Evolutionary conservation across 306 rosid genomes (phyloP), one percentile per base, ranked within the genome.

Genomic region (Mucuna pruriens): DNA sequence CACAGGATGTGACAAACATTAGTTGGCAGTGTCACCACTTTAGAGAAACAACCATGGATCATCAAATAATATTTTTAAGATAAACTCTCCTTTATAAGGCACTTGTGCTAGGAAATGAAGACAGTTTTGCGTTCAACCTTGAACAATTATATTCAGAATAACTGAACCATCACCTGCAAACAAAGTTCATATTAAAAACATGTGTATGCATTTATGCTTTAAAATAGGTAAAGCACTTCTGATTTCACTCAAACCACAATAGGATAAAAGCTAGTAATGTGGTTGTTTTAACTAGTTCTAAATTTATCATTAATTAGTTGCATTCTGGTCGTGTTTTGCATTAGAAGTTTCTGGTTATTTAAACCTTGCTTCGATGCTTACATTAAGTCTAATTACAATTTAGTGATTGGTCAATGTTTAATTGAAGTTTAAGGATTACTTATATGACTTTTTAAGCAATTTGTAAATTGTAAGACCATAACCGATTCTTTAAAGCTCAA

Each of bases 121-220:
- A 70, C 55, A 80, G 33, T 55, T 68, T 46, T 23, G 22, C 55
- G 45, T 64, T 65, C 80, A 71, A 26, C 62, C 36, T 65, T 55
- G 22, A 64, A 49, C 11, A 19, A 46, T 31, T 22, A 36, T 15
- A 70, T 70, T 62, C 54, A 51, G 38, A 60, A 71, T 29, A 60
- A 66, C 58, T 19, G 60, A 77, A 67, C 23, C 79, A 63, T 46
- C 61, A 80, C 79, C 90, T 87, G 82, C 81, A 80, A 22, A 51
- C 11, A 67, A 38, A 77, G 29, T 9, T 26, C 0, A 75, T 8
- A 45, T 78, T 46, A 62, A 48, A 68, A 12, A 51, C 4, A 11
- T 23, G 29, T 17, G 20, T 15, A 22, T 10, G 62, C 71, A 29
- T 57, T 69, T 57, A 19, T 38, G 11, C 71, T 79, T 57, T 12